These are phyloP conservation scores for Trichothecium roseum DNA, from an alignment of 2,329 filamentous ascomycete genomes.

Conservation along the genomic window DNA sequence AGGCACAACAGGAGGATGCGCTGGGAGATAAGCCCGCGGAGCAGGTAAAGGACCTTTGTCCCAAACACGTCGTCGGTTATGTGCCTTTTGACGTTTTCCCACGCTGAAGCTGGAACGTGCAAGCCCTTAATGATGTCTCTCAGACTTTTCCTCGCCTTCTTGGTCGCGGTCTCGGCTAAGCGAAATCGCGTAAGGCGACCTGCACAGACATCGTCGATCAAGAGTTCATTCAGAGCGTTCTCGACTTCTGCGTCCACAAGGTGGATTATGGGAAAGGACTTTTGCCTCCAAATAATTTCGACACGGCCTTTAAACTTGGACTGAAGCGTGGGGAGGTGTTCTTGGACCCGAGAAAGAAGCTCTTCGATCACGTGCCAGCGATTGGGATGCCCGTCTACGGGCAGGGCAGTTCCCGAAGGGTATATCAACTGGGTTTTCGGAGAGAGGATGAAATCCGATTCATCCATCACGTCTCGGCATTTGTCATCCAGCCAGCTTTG, in stretches of 20 bases:
- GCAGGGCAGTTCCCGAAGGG: conserved; percentile 35
- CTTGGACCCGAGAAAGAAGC: conserved; percentile 28
- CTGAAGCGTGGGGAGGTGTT: conserved; percentile 24
- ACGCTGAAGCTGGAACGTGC: background rate
- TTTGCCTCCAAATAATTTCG: conserved; percentile 29
- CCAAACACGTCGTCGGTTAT: background rate
- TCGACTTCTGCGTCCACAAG: conserved; percentile 40
- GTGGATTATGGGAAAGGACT: conserved; percentile 44
- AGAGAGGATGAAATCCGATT: conserved; percentile 46
- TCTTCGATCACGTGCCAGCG: conserved; percentile 36
- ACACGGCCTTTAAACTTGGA: conserved; percentile 27
- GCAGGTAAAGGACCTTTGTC: conserved; percentile 25
- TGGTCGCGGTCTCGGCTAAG: conserved; percentile 3
- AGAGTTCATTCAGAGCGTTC: conserved; percentile 25
- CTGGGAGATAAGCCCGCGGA: conserved; percentile 53
- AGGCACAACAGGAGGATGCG: conserved; percentile 48
- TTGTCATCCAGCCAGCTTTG: conserved; percentile 38
- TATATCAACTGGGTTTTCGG: conserved; percentile 48
- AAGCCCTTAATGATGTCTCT: background rate
- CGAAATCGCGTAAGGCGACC: conserved; percentile 12
- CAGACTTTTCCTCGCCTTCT: conserved; percentile 1
- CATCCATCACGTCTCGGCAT: conserved; percentile 54
- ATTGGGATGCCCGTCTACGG: conserved; percentile 41
- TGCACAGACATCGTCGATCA: conserved; percentile 30
- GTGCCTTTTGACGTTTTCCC: background rate